phyloP scores from a whole-genome alignment of 2,329 filamentous ascomycete species.

The Biscogniauxia marginata region DNA sequence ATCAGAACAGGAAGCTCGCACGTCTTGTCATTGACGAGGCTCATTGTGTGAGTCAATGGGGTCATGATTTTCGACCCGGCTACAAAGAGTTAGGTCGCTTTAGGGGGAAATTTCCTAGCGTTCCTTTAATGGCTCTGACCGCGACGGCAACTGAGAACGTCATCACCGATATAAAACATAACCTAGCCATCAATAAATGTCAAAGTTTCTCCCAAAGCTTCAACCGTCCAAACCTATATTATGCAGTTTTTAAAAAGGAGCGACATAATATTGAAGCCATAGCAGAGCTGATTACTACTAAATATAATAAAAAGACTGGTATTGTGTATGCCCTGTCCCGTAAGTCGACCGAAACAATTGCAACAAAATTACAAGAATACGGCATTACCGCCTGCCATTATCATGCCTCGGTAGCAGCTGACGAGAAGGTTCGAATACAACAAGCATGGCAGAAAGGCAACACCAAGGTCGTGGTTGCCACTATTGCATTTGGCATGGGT shows the following conservation, averaged over 20 bases:
- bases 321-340: constrained; percentile 93
- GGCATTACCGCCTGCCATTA: constrained; percentile 79
- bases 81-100: constrained; percentile 84
- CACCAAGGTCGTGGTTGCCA: constrained; percentile 90
- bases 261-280: constrained; percentile 55
- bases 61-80: constrained; percentile 94
- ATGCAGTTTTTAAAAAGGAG: constrained; percentile 75
- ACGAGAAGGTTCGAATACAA: constrained; percentile 71
- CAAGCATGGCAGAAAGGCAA: constrained; percentile 76
- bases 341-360: constrained; percentile 78
- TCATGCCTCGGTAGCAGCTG: constrained; percentile 72
- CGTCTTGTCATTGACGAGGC: constrained; percentile 96
- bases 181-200: constrained; percentile 78
- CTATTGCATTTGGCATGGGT: constrained; percentile 98
- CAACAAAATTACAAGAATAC: constrained; percentile 61
- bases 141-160: constrained; percentile 94
- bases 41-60: constrained; percentile 99
- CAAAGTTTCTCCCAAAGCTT: constrained; percentile 88
- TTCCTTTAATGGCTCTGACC: constrained; percentile 92
- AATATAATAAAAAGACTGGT: constrained; percentile 72
- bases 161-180: constrained; percentile 86
- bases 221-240: constrained; percentile 91
- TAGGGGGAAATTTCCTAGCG: constrained; percentile 67
- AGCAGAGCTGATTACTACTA: constrained; percentile 65
- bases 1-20: constrained; percentile 71